Conservation (phyloP, 257 asterid species). For the Solanum chaucha region DNA sequence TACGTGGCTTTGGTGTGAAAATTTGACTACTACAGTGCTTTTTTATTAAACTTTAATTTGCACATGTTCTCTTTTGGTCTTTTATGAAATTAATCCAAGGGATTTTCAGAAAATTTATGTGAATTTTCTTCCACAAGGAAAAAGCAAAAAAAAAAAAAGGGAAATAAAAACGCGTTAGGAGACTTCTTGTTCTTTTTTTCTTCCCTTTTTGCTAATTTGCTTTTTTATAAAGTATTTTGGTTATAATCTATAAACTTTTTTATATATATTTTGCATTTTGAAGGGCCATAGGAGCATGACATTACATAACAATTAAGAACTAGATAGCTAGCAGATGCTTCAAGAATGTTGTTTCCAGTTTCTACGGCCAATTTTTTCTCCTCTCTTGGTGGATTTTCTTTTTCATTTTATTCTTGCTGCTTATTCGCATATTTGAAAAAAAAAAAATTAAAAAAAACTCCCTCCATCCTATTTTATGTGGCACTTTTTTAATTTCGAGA, state of each 20-base stretch:
- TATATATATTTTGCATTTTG: neutral
- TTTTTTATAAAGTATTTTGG: slow-evolving; percentile 7
- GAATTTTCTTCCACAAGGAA: neutral
- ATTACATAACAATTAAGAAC: neutral
- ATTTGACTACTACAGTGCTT: neutral
- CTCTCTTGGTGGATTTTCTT: neutral
- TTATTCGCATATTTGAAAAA: neutral
- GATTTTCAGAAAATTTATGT: neutral
- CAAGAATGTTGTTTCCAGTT: slow-evolving; percentile 6
- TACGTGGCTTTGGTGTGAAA: neutral
- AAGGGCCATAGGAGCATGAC: slow-evolving; percentile 10
- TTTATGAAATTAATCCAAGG: neutral
- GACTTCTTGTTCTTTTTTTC: neutral
- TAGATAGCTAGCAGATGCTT: neutral
- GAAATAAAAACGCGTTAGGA: slow-evolving; percentile 2
- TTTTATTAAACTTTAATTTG: neutral
- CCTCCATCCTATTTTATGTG: too few species aligned
- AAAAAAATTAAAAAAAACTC: too few species aligned
- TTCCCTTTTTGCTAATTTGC: slow-evolving; percentile 1
- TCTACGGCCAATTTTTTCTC: neutral
- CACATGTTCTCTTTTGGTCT: neutral
- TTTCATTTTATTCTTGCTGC: neutral
- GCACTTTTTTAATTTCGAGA: too few species aligned
- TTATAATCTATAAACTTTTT: neutral
- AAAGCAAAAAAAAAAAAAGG: neutral